Base-by-base conservation (phyloP, 2,329 filamentous ascomycete genomes). In the Rhynchosporium secalis region DNA sequence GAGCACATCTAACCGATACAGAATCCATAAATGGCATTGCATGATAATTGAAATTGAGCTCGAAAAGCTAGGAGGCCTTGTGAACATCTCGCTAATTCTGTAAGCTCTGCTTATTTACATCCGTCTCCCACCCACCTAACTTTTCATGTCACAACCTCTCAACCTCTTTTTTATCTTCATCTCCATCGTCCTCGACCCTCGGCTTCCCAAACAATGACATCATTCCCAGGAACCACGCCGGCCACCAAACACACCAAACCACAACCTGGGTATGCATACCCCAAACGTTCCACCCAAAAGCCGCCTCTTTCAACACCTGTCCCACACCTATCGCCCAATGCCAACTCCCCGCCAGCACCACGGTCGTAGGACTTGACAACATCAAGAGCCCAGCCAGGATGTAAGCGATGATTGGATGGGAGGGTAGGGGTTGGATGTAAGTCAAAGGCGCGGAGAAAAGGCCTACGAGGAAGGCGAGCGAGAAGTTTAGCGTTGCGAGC, bases 201-300 rank as follows among this genome's bases (percentile, higher is more conserved):
- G 72, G 72, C 28, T 55, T 66, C 10, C 82, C 82, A 60, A 85
- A 76, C 49, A 86, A 78, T 29, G 83, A 78, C 5, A 86, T 75
- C 62, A 80, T 78, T 1, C 83, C 90, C 6, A 87, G 83, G 43
- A 95, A 75, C 93, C 93, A 97, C 7, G 91, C 92, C 0, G 93
- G 93, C 89, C 92, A 95, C 93, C 93, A 97, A 48, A 96, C 87
- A 73, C 92, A 90, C 91, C 92, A 96, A n/a, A 96, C 83, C 10
- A 96, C 86, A 20, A 96, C 86, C 63, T 91, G 88, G 1, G 92
- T 96, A 79, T 92, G 96, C 83, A 95, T 86, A 1, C 92, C 91
- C 85, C 89, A 92, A 12, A 96, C 86, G 72, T 91, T 84, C 92
- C 92, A 96, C 0, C 90, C 92, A 73, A 95, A 92, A 4, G 90